Conservation (phyloP, 176 grass and related monocot genomes). For the Triticum urartu region DNA sequence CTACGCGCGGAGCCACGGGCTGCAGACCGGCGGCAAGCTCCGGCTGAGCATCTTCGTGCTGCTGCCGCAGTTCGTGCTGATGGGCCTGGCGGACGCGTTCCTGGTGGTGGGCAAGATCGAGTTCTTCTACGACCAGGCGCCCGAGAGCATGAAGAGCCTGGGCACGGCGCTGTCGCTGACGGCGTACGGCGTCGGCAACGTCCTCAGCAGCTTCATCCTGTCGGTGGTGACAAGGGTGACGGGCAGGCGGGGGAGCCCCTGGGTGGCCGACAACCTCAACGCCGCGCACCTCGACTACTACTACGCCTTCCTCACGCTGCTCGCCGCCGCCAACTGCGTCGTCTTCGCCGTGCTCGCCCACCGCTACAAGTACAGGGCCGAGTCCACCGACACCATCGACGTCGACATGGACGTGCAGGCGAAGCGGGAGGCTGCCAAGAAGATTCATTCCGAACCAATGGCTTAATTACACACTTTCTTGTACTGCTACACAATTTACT, state of each 20-base stretch:
- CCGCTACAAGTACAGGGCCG: conserved; percentile 46
- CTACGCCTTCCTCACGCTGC: conserved; percentile 52
- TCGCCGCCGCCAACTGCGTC: conserved; percentile 29
- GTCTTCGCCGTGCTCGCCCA: conserved; percentile 27
- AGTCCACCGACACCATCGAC: conserved; percentile 7
- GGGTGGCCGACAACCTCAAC: conserved; percentile 61
- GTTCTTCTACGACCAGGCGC: conserved; percentile 94
- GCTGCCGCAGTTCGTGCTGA: conserved; percentile 62
- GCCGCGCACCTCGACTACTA: conserved; percentile 63
- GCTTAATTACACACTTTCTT: no score
- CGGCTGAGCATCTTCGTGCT: conserved; percentile 57
- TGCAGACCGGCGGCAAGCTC: neutral
- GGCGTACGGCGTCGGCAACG: conserved; percentile 46
- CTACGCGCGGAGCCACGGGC: conserved; percentile 26
- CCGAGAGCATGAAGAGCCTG: conserved; percentile 75
- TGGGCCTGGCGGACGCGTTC: conserved; percentile 51
- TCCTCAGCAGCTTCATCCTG: conserved; percentile 58
- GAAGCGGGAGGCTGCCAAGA: conserved; percentile 18
- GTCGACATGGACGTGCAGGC: neutral
- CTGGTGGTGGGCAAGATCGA: conserved; percentile 59
- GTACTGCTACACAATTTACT: no score
- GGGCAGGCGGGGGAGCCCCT: neutral
- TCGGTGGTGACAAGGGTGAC: conserved; percentile 38
- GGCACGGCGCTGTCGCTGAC: conserved; percentile 58
- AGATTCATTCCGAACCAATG: neutral